A percentile compares a stretch with the other conserved stretches of the same genome.
Conservation (phyloP, 2,329 filamentous ascomycete genomes). For the Fusarium odoratissimum region DNA sequence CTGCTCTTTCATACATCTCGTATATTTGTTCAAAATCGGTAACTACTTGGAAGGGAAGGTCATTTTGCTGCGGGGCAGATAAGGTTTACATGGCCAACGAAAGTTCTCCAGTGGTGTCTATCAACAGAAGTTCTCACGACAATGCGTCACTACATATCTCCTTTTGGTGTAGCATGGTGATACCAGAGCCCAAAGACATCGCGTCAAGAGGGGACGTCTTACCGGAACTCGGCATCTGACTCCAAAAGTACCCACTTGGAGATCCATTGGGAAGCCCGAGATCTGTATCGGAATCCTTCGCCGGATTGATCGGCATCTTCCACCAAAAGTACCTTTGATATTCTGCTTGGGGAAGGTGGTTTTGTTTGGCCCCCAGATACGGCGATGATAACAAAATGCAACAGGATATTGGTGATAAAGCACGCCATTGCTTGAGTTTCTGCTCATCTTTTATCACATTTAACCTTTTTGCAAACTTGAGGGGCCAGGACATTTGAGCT, state of each 20-base stretch:
- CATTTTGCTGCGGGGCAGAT: neutral
- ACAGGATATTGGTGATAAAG: neutral
- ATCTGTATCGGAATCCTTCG: neutral
- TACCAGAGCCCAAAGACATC: neutral
- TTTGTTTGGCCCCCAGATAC: neutral
- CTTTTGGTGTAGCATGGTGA: neutral
- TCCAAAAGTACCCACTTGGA: neutral
- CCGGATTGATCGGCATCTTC: neutral
- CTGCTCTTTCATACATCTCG: fast-evolving
- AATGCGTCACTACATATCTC: neutral
- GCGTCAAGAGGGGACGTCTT: neutral
- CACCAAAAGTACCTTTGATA: neutral
- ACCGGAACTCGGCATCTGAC: neutral
- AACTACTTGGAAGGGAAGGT: neutral
- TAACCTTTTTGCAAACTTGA: too few species aligned
- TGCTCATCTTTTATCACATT: neutral
- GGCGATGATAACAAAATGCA: neutral
- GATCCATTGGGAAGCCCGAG: neutral
- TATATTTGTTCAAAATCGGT: neutral
- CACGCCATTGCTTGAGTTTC: neutral
- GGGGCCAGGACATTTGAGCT: too few species aligned
- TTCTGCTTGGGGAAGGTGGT: neutral
- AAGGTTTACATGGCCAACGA: neutral
- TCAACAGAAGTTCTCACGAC: neutral
- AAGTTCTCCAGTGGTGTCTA: fast-evolving